phyloP scores from a whole-genome alignment of 352 stramenopile genomes.

The Phytophthora hibernalis region DNA sequence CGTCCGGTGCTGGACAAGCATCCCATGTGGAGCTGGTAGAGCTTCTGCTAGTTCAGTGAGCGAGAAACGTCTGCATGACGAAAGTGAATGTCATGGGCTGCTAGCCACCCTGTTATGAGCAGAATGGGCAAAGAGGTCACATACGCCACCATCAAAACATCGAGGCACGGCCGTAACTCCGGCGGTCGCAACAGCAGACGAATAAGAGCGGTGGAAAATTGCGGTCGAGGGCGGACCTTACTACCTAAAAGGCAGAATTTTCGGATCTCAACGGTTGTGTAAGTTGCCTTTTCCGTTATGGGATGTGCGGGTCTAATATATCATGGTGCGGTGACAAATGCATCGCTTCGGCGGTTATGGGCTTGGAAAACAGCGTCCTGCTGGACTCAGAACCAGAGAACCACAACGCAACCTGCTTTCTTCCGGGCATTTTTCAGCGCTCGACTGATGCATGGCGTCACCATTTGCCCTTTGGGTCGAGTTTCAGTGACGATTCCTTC shows the following conservation, averaged over 20 bases:
- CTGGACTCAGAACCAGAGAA: constrained; percentile 31
- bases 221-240: constrained; percentile 20
- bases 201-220: constrained; percentile 21
- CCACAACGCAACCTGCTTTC: constrained; percentile 18
- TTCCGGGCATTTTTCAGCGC: constrained; percentile 33
- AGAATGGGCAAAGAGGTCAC: not conserved
- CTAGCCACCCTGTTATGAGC: not conserved
- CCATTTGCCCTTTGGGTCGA: constrained; percentile 7
- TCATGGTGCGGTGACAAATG: not conserved
- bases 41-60: too few species aligned
- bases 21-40: not conserved
- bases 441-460: constrained; percentile 10
- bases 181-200: constrained; percentile 2
- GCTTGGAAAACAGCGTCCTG: not conserved
- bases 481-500: constrained; percentile 31
- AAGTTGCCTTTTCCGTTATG: constrained; percentile 21
- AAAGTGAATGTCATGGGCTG: constrained; percentile 2
- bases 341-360: constrained; percentile 9
- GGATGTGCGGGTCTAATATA: not conserved
- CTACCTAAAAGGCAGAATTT: constrained; percentile 1
- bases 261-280: constrained; percentile 1
- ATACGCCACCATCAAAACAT: constrained; percentile 14
- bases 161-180: constrained; percentile 10
- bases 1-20: not conserved
- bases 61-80: constrained; percentile 16